Base-by-base conservation (phyloP, 345 rosid genomes). In the Pistacia integerrima region DNA sequence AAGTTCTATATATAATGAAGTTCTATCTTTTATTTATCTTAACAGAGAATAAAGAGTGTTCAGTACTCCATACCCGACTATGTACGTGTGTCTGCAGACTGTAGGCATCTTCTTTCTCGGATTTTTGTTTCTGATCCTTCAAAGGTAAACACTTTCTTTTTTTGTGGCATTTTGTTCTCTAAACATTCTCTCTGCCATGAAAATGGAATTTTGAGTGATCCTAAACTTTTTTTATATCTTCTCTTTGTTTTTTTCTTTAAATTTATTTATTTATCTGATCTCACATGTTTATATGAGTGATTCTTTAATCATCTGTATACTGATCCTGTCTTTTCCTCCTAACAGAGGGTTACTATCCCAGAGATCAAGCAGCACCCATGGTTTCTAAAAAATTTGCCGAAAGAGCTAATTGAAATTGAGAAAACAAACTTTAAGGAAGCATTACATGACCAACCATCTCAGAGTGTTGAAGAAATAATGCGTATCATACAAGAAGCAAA, bases 1-100 rank as follows among this genome's bases (percentile, higher is more conserved):
- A 25, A 25, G 25, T 25, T 25, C 25, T 5, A 4, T 28, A 33
- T 11, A 33, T 49, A 18, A 18, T 12, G 30, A 62, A 63, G 22
- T 57, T 73, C 20, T 71, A 70, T 67, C 4, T 14, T 41, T 52
- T 22, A 35, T 63, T 16, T 11, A 61, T 41, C 61, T 52, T 58
- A 33, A 70, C 90, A 91, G 96, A 83, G 93, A 82, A 89, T 91
- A 69, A 82, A 84, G 86, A 85, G 86, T 36, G 84, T 84, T 46
- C 92, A 88, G 73, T 91, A 89, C 86, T 76, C 90, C 8, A 83
- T 91, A 64, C 96, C 96, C 0, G 93, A 89, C 80, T 91, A 91
- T 65, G 91, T 91, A 7, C 89, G 90, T 0, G 82, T 91, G 1
- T 91, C 96, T 38, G 78, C 85, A 8, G 92, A 88, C 33, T 91